Evolutionary conservation across 1,139 yeast genomes (phyloP), one percentile per base, ranked within the genome.

Genomic region (Suhomyces ambrosiae): DNA sequence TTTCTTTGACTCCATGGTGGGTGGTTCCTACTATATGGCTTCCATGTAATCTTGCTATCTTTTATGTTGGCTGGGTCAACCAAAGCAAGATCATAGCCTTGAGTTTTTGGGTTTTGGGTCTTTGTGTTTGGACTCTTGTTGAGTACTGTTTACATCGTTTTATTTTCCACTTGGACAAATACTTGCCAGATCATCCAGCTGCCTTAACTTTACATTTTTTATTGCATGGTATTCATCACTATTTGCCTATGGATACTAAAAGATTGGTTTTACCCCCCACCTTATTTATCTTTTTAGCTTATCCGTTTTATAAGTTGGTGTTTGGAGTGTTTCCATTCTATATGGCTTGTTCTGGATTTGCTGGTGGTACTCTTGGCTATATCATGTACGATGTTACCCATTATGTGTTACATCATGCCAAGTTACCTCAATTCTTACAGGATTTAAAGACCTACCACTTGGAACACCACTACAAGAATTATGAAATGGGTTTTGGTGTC

Each of bases 241-340:
- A 88, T 63, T 74, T 92, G 52, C 99, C 99, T 44, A 92, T 94
- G 98, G 99, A 92, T 66, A 79, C 79, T 42, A 73, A 81, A 62
- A 80, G 99, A 58, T 76, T 92, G 58, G 99, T 92, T 30, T 83
- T 92, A 83, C 99, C 99, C 4, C 99, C 99, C 32, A 72, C 97
- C 0, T 68, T 92, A 55, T 82, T 90, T 50, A 35, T 70, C 2
- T 31, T 68, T 3, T 66, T 71, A 55, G 73, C 72, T 3, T 68
- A 56, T 42, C 77, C 77, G 27, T 70, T 71, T 55, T 68, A 70
- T 50, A 59, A 45, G 32, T 51, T 71, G 42, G 66, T 71, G 10
- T 71, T 71, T 42, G 41, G 46, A 11, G 35, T 69, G 10, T 61
- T 71, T 38, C 77, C 77, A 35, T 71, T 56, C 54, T 67, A 70